Evolutionary conservation across 208 protist species (phyloP).

Genomic region (Leptomonas seymouri): DNA sequence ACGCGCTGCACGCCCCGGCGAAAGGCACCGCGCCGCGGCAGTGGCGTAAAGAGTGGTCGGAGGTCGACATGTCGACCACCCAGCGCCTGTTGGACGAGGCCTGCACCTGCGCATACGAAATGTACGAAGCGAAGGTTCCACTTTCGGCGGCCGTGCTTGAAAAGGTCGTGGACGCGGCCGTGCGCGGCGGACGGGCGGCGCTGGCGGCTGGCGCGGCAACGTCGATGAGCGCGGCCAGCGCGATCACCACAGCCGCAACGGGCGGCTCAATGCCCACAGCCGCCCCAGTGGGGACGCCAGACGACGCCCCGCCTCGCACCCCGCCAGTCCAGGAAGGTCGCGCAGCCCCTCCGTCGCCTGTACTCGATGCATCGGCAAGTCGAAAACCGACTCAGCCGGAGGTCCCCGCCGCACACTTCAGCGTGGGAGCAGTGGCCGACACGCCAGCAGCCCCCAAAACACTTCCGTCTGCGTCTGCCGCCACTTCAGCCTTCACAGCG

Average conservation of each 20-base stretch:
- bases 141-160: slow-evolving; percentile 64
- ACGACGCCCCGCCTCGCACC: neutral
- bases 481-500: neutral
- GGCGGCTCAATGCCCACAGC: slow-evolving; percentile 7
- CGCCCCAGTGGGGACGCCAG: too few species aligned
- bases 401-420: neutral
- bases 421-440: neutral
- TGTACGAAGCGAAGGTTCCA: slow-evolving; percentile 67
- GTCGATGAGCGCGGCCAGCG: neutral
- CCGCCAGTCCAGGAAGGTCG: neutral
- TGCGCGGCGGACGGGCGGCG: slow-evolving; percentile 20
- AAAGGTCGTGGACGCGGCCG: slow-evolving; percentile 45
- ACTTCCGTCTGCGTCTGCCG: neutral
- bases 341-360: neutral
- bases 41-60: slow-evolving; percentile 61
- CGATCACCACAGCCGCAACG: neutral
- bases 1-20: slow-evolving; percentile 45
- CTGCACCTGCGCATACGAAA: slow-evolving; percentile 76
- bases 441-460: too few species aligned
- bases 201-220: neutral
- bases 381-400: neutral
- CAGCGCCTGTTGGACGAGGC: slow-evolving; percentile 72
- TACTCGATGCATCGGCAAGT: neutral
- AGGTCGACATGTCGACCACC: slow-evolving; percentile 28
- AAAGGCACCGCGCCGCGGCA: slow-evolving; percentile 52